A percentile compares a stretch with the other conserved stretches of the same genome.
Evolutionary conservation across 768 basidiomycete genomes (phyloP).

Genomic region (Agrocybe praecox): DNA sequence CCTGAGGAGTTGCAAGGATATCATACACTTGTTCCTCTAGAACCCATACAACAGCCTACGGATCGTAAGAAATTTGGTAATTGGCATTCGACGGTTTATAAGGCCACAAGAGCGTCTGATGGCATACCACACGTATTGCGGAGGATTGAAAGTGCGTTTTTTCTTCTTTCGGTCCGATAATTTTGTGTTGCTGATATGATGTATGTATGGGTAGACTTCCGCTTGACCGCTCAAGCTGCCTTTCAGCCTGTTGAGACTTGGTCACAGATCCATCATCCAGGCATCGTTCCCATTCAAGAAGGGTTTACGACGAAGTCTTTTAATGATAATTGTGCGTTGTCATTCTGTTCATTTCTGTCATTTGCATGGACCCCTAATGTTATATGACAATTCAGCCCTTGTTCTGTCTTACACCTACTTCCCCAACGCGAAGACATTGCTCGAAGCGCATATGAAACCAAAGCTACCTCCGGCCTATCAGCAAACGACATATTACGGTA

Average conservation of each 20-base stretch:
- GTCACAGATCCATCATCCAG: conserved; percentile 84
- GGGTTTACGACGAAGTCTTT: conserved; percentile 96
- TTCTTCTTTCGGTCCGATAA: conserved; percentile 6
- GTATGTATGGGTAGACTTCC: conserved; percentile 61
- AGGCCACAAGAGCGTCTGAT: conserved; percentile 76
- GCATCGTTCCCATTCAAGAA: conserved; percentile 80
- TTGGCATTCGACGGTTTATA: conserved; percentile 85
- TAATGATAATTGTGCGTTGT: conserved; percentile 81
- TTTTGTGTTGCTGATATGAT: background rate
- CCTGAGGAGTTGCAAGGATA: conserved; percentile 92
- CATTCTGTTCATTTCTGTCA: background rate
- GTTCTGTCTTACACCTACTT: conserved; percentile 92
- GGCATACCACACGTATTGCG: conserved; percentile 78
- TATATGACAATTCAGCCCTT: conserved; percentile 56
- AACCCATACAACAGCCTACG: conserved; percentile 42
- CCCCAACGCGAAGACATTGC: conserved; percentile 80
- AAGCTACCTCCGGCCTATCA: conserved; percentile 37
- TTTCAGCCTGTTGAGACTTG: conserved; percentile 85
- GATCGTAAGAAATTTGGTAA: conserved; percentile 82
- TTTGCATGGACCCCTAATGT: background rate
- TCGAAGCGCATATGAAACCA: conserved; percentile 73
- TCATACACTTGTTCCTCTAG: conserved; percentile 83
- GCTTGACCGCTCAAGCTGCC: conserved; percentile 78
- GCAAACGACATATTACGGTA: conserved; percentile 21
- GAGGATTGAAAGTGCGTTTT: conserved; percentile 80